Evolutionary conservation across 2,329 filamentous ascomycete genomes (phyloP), one percentile per base, ranked within the genome.

Genomic region (Aspergillus quadricinctus): DNA sequence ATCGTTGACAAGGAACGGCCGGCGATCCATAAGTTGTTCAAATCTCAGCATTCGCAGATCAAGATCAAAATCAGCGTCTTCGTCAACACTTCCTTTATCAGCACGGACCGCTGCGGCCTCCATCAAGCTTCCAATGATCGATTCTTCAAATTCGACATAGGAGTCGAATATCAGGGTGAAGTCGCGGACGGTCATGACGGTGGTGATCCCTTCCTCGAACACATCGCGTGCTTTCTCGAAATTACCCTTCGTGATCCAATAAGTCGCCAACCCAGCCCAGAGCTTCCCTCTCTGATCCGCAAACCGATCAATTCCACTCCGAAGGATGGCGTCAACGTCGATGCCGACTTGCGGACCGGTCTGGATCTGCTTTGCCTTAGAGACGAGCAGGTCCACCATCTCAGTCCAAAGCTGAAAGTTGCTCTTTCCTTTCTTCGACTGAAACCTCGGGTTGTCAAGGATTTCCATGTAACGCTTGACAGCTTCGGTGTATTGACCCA

Each of bases 21-120:
- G 84, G 53, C 94, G 87, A 73, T 99, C 93, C 93, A 99, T 97
- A 54, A 99, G 81, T 68, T 97, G 92, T 74, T 99, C 94, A 67
- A 99, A 99, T 53, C 94, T 87, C 83, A 97, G 88, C 92, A 99
- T 96, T 51, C 92, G 87, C 64, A 97, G 91, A 72, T 99, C 95
- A 29, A 99, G 82, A 67, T 97, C 93, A 59, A 95, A 90, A 71
- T 99, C 94, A 10, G 92, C 89, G 60, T 92, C 86, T 61, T 93
- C 86, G 66, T 97, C 88, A 1, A 87, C 73, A 48, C 85, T 81
- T 10, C 88, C 90, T 67, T 92, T 89, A 52, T 91, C 88, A n/a
- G 90, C 86, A 46, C 92, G 87, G 50, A 78, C 77, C 6, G 91
- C 88, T 1, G 92, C 92, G 53, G 89, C 83, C 66, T 97, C 92